These are phyloP conservation scores for Phyllosticta capitalensis DNA, from an alignment of 2,329 filamentous ascomycete species.

Conservation along the genomic window DNA sequence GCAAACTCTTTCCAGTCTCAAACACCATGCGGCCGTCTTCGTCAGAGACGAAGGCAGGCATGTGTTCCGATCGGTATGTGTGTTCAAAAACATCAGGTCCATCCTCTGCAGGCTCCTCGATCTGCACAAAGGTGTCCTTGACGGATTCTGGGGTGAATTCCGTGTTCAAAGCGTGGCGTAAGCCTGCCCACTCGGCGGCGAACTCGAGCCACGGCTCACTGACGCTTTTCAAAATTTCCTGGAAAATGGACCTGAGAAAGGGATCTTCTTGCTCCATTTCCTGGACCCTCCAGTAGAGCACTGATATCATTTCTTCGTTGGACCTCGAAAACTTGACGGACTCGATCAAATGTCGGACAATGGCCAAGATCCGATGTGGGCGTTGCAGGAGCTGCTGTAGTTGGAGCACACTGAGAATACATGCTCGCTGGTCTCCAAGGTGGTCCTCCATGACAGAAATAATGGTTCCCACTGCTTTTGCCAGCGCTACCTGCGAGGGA, in stretches of 20 bases:
- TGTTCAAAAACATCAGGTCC: conserved; percentile 38
- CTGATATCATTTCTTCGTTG: conserved; percentile 29
- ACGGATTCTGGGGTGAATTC: conserved; percentile 10
- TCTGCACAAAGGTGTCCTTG: conserved; percentile 17
- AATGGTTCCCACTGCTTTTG: conserved; percentile 29
- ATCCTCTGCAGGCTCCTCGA: conserved; percentile 19
- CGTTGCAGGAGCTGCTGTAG: conserved; percentile 32
- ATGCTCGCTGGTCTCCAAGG: conserved; percentile 21
- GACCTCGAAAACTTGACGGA: conserved; percentile 33
- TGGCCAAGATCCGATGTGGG: conserved; percentile 43
- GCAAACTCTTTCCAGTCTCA: conserved; percentile 67
- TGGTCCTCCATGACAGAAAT: conserved; percentile 33
- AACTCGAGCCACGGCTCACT: conserved; percentile 58
- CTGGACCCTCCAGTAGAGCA: conserved; percentile 27
- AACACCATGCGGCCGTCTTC: conserved; percentile 67
- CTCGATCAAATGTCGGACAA: conserved; percentile 43
- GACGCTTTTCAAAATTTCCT: conserved; percentile 55
- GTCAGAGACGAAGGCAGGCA: conserved; percentile 61
- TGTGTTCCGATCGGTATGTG: conserved; percentile 51
- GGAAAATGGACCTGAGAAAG: conserved; percentile 54
- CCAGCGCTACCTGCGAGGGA: conserved; percentile 33
- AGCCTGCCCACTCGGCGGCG: conserved; percentile 66
- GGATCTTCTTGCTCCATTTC: conserved; percentile 53
- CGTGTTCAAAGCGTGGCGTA: conserved; percentile 27
- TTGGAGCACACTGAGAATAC: conserved; percentile 29